These are phyloP conservation scores for Senna tora DNA, from an alignment of 306 rosid species.

Conservation along the genomic window DNA sequence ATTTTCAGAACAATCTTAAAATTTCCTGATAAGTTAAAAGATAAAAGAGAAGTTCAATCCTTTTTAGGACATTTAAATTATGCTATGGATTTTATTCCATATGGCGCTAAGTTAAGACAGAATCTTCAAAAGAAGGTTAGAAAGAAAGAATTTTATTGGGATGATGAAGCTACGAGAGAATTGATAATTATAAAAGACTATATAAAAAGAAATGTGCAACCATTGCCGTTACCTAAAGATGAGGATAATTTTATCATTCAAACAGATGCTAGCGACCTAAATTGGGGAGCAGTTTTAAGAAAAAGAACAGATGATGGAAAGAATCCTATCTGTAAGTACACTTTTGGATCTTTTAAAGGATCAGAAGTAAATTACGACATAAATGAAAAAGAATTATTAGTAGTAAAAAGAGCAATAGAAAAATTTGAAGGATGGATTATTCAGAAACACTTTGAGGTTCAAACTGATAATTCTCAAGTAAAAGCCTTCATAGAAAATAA, in stretches of 20 bases:
- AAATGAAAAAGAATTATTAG: neutral
- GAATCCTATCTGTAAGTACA: too few species aligned
- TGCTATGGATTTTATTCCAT: neutral
- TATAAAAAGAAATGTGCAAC: neutral
- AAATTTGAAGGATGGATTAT: neutral
- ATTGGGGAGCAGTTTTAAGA: neutral
- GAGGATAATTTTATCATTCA: neutral
- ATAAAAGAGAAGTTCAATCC: neutral
- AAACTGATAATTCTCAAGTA: neutral
- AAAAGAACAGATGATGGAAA: neutral
- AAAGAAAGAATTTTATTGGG: neutral
- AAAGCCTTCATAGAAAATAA: neutral
- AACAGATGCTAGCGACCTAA: neutral
- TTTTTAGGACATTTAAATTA: neutral
- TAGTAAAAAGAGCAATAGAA: neutral
- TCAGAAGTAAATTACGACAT: neutral
- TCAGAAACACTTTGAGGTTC: neutral
- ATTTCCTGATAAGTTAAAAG: neutral
- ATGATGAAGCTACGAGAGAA: neutral
- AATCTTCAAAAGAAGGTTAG: neutral
- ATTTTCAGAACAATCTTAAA: neutral
- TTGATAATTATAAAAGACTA: too few species aligned
- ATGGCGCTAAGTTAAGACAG: neutral
- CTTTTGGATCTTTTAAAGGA: too few species aligned
- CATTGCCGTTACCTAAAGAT: neutral